A percentile compares a stretch with the other conserved stretches of the same genome.
Evolutionary conservation across 768 basidiomycete species (phyloP).

Genomic region (Termitomyces sp.): DNA sequence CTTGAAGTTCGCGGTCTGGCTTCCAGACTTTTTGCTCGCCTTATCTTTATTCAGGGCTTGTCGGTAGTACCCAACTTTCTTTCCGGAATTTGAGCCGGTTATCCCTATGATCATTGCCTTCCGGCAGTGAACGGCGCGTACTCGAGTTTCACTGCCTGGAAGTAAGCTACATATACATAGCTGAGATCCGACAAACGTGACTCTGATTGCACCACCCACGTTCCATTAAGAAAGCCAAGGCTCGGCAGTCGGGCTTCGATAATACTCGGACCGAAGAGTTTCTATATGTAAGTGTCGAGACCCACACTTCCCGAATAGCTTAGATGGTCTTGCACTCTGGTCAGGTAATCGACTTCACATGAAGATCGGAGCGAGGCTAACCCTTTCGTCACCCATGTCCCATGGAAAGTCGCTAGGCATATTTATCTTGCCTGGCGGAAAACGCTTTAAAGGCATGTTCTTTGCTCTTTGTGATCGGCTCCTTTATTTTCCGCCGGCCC

Average conservation of each 20-base stretch:
- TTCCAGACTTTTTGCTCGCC: background rate
- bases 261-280: background rate
- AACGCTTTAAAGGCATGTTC: background rate
- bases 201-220: background rate
- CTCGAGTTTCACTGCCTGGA: background rate
- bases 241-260: background rate
- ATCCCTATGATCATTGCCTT: background rate
- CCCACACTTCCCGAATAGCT: background rate
- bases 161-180: background rate
- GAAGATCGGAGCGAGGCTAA: background rate
- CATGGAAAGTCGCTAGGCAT: background rate
- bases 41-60: background rate
- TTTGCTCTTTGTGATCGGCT: background rate
- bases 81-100: background rate
- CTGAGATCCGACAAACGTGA: background rate
- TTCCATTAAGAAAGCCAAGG: background rate
- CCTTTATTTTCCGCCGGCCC: background rate
- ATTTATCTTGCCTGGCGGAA: background rate
- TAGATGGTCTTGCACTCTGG: background rate
- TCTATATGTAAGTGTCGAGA: background rate
- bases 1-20: no score
- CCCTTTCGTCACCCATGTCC: background rate
- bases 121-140: background rate
- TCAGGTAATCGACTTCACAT: background rate
- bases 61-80: background rate